phyloP scores from a whole-genome alignment of 2,329 filamentous ascomycete species.

The Talaromyces sp. region DNA sequence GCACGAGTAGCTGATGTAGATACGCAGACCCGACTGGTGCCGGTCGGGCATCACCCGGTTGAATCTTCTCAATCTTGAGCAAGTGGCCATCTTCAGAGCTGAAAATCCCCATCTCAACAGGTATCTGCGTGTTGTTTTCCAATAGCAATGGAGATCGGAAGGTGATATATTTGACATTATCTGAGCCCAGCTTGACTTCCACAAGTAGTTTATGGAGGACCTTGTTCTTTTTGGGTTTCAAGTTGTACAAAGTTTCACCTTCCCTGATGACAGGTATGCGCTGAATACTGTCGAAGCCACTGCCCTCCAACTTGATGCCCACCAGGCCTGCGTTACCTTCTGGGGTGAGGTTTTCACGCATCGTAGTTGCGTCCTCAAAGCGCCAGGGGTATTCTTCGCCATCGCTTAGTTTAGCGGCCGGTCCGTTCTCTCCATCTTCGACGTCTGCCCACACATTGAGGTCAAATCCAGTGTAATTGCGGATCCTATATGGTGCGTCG shows the following conservation, averaged over 20 bases:
- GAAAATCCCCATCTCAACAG: constrained; percentile 87
- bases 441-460: constrained; percentile 78
- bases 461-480: constrained; percentile 94
- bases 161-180: constrained; percentile 98
- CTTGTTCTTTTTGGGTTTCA: constrained; percentile 81
- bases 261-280: constrained; percentile 91
- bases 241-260: constrained; percentile 83
- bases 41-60: constrained; percentile 83
- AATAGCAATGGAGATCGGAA: constrained; percentile 86
- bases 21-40: constrained; percentile 90
- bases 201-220: constrained; percentile 87
- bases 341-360: constrained; percentile 85
- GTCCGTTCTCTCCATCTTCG: constrained; percentile 62
- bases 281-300: constrained; percentile 86
- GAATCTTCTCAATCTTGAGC: constrained; percentile 95
- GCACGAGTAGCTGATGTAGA: constrained; percentile 80
- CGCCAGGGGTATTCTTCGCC: constrained; percentile 92
- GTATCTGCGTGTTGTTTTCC: constrained; percentile 96
- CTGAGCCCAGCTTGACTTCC: constrained; percentile 82
- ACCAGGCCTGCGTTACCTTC: constrained; percentile 79
- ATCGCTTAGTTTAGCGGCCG: constrained; percentile 75
- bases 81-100: constrained; percentile 83
- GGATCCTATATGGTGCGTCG: constrained; percentile 88
- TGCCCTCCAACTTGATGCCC: constrained; percentile 80
- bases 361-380: constrained; percentile 94